Evolutionary conservation across 306 rosid genomes (phyloP), one percentile per base, ranked within the genome.

Genomic region (Boehmeria nivea): DNA sequence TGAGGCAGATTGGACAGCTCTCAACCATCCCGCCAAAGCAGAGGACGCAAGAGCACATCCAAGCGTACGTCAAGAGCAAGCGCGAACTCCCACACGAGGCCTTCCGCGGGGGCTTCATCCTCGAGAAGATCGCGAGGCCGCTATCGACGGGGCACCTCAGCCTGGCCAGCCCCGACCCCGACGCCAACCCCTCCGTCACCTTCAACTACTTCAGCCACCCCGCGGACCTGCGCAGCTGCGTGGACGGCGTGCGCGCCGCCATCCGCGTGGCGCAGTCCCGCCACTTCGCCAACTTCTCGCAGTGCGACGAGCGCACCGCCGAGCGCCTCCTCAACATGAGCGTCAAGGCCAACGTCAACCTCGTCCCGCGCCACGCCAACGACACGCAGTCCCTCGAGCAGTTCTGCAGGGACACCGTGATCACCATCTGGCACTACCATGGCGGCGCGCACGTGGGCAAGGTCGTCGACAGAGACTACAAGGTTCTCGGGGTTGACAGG

Each of bases 381-480:
- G 96, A 84, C 76, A 82, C 95, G 0, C 23, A 65, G 20, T 91
- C 96, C 28, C 7, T 91, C 12, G 83, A 82, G 72, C 96, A 82
- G 70, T 87, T 87, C 56, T 91, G 96, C 70, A 80, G 56, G 54
- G 99, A 91, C 80, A 80, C 95, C 22, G 96, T 91, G 63, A 84
- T 82, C 77, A 78, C 96, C 25, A 91, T 87, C 59, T 91, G 99
- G 99, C 99, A 91, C 48, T 91, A 87, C 77, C 99, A 87, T 61
- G 99, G 99, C 16, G 99, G 99, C 24, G 75, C 87, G 64, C 99
- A 81, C 53, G 86, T 87, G 21, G 93, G 93, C 38, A 84, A 75
- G 67, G 99, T 87, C 14, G 86, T 91, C 57, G 63, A 55, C 43
- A 48, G 66, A 18, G 72, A 82, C 19, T 42, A 70, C 71, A 84